phyloP scores from a whole-genome alignment of 257 asterid genomes.

The Phtheirospermum japonicum region DNA sequence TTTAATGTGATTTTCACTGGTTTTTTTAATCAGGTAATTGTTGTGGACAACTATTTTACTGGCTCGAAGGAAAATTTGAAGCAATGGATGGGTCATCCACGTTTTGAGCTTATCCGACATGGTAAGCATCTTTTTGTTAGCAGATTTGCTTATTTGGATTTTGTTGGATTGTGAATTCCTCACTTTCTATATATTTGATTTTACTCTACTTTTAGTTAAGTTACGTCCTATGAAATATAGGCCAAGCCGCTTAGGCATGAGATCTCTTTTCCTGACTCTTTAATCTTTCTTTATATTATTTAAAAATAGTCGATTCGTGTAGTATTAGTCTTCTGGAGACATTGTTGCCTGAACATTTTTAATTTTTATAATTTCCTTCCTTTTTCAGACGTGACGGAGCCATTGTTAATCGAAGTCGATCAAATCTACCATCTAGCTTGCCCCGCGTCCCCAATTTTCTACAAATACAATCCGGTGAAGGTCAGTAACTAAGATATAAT shows the following conservation, averaged over 20 bases:
- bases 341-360: slow-evolving; percentile 2
- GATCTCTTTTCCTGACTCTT: not conserved
- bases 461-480: slow-evolving; percentile 96
- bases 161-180: not conserved
- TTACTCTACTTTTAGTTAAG: not conserved
- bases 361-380: not conserved
- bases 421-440: not conserved
- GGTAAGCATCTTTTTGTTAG: slow-evolving; percentile 38
- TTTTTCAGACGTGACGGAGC: slow-evolving; percentile 78
- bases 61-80: slow-evolving; percentile 86
- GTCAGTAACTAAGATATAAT: slow-evolving; percentile 44
- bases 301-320: slow-evolving; percentile 1
- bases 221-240: not conserved
- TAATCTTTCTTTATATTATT: not conserved
- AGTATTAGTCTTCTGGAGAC: not conserved
- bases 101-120: slow-evolving; percentile 94
- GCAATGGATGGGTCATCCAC: slow-evolving; percentile 93
- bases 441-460: slow-evolving; percentile 84
- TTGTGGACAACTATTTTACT: slow-evolving; percentile 85
- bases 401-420: slow-evolving; percentile 42
- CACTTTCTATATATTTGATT: not conserved
- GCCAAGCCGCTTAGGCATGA: not conserved
- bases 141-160: not conserved
- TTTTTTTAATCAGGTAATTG: slow-evolving; percentile 57
- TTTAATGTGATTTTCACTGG: slow-evolving; percentile 10